These are phyloP conservation scores for Quercus berberidifolia DNA, from an alignment of 306 rosid species.

Conservation along the genomic window DNA sequence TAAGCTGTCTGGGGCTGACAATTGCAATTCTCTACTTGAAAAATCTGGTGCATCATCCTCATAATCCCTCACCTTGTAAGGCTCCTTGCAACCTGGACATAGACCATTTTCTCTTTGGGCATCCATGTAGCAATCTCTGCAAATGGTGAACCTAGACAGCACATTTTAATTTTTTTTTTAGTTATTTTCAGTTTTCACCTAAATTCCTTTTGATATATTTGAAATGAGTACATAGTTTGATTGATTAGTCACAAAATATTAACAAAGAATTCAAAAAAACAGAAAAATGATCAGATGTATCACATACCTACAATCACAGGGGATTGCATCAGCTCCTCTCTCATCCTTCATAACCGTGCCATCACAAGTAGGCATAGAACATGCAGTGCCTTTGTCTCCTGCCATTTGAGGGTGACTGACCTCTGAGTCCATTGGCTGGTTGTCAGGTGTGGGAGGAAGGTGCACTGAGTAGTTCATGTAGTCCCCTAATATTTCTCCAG, in stretches of 20 bases:
- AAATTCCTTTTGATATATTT: background rate
- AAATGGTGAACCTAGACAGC: constrained; percentile 65
- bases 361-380: constrained; percentile 68
- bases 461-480: constrained; percentile 82
- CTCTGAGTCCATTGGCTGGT: constrained; percentile 79
- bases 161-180: background rate
- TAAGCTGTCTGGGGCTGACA: constrained; percentile 50
- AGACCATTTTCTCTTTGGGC: constrained; percentile 59
- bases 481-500: constrained; percentile 62
- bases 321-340: constrained; percentile 67
- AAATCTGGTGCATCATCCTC: constrained; percentile 46
- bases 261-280: background rate
- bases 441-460: constrained; percentile 81
- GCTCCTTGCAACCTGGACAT: constrained; percentile 90
- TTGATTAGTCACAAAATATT: background rate
- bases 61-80: constrained; percentile 46
- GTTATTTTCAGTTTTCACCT: background rate
- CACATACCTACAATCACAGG: constrained; percentile 85
- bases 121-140: constrained; percentile 81
- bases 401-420: constrained; percentile 84
- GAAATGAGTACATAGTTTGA: background rate
- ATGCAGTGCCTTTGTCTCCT: constrained; percentile 76
- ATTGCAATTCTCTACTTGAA: constrained; percentile 39
- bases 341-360: constrained; percentile 87
- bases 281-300: too few relatives aligned